Evolutionary conservation across 2,329 filamentous ascomycete species (phyloP).

Genomic region (Aspergillus clavatus): DNA sequence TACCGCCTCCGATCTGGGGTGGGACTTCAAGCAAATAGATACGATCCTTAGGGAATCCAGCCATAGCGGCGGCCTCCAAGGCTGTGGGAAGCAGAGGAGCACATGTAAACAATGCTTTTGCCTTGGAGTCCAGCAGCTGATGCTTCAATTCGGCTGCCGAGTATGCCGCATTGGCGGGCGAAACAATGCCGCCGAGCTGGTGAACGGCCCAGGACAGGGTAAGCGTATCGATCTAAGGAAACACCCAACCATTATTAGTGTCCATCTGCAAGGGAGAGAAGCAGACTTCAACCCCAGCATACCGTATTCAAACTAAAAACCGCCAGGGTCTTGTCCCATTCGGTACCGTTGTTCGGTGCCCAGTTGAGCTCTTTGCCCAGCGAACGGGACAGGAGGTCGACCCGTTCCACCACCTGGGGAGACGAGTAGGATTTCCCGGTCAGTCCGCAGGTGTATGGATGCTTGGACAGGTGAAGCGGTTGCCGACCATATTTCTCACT

Average conservation of each 20-base stretch:
- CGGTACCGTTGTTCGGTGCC: slow-evolving; percentile 62
- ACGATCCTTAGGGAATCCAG: slow-evolving; percentile 57
- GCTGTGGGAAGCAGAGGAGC: slow-evolving; percentile 60
- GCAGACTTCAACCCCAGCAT: too few species aligned
- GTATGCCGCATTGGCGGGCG: slow-evolving; percentile 71
- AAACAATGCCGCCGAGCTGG: slow-evolving; percentile 66
- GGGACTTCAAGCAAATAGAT: slow-evolving; percentile 68
- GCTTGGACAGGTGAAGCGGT: slow-evolving; percentile 57
- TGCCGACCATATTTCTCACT: slow-evolving; percentile 65
- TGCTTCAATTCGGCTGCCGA: slow-evolving; percentile 65
- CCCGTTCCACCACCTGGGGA: slow-evolving; percentile 59
- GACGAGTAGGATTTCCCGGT: slow-evolving; percentile 63
- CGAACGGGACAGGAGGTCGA: slow-evolving; percentile 63
- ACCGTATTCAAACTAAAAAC: slow-evolving; percentile 79
- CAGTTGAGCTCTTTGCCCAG: slow-evolving; percentile 68
- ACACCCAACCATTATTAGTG: neutral
- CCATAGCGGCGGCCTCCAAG: slow-evolving; percentile 59
- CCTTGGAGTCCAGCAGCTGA: slow-evolving; percentile 64
- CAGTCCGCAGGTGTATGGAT: slow-evolving; percentile 73
- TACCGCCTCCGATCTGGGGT: slow-evolving; percentile 47
- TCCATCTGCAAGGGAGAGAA: neutral
- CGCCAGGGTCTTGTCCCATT: slow-evolving; percentile 76
- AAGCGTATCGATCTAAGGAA: slow-evolving; percentile 64
- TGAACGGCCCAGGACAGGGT: slow-evolving; percentile 70
- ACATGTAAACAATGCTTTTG: slow-evolving; percentile 69